These are phyloP conservation scores for Hibiscus trionum DNA, from an alignment of 345 rosid species.

Conservation along the genomic window DNA sequence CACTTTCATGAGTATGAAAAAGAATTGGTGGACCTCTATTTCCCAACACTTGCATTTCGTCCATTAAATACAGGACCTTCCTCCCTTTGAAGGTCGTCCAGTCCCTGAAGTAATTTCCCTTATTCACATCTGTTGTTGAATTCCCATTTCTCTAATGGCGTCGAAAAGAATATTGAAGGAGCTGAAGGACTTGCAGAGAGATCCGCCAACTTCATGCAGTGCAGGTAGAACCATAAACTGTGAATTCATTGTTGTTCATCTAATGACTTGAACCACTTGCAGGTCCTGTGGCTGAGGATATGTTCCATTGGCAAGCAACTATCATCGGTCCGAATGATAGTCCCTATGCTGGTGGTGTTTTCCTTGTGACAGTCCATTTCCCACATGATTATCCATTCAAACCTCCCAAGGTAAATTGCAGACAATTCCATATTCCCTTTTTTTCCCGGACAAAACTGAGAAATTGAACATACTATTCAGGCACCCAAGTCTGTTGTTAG, in stretches of 20 bases:
- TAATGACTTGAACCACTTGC: not conserved
- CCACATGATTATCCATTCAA: conserved; percentile 66
- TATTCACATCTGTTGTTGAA: not conserved
- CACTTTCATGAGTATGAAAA: conserved; percentile 28
- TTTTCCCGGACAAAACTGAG: too few relatives aligned
- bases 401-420: conserved; percentile 45
- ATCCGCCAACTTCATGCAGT: conserved; percentile 69
- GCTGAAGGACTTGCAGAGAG: conserved; percentile 58
- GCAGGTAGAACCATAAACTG: conserved; percentile 36
- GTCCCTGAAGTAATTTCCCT: too few relatives aligned
- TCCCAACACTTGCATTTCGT: conserved; percentile 10
- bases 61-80: conserved; percentile 22
- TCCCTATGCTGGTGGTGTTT: conserved; percentile 65
- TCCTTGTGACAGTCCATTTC: conserved; percentile 54
- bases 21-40: conserved; percentile 10
- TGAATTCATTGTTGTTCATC: not conserved
- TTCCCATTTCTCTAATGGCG: conserved; percentile 30
- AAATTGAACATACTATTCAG: too few relatives aligned
- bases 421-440: too few relatives aligned
- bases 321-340: conserved; percentile 62
- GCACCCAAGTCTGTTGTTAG: too few relatives aligned
- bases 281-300: conserved; percentile 51
- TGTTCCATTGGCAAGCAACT: conserved; percentile 74
- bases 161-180: conserved; percentile 59
- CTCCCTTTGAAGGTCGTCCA: not conserved